Conservation (phyloP, 257 asterid genomes). For the Henckelia pumila region DNA sequence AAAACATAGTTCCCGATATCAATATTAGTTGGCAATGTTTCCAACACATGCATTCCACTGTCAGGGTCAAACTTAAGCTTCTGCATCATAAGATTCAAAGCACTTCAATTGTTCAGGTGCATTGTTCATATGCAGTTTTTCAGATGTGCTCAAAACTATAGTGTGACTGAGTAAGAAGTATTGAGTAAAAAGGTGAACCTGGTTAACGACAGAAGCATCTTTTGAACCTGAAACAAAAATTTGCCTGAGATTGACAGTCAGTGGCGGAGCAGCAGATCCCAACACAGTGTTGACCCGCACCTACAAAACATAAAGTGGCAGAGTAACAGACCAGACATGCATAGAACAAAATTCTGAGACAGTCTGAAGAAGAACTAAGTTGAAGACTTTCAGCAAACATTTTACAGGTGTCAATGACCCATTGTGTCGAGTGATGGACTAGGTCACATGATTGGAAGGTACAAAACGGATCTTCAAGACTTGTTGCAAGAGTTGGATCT, state of each 20-base stretch:
- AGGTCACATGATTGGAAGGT: conserved; percentile 13
- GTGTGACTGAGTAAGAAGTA: conserved; percentile 20
- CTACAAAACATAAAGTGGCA: conserved; percentile 34
- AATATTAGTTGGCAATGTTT: conserved; percentile 54
- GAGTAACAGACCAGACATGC: conserved; percentile 20
- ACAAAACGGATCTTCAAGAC: too few relatives aligned
- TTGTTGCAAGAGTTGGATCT: too few relatives aligned
- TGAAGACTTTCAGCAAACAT: conserved; percentile 19
- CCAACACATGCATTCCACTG: conserved; percentile 63
- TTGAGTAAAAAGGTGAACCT: conserved; percentile 51
- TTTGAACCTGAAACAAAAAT: conserved; percentile 69
- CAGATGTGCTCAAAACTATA: conserved; percentile 4
- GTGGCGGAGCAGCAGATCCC: conserved; percentile 76
- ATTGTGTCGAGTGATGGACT: conserved; percentile 5
- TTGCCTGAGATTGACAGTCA: conserved; percentile 85
- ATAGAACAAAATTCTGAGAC: conserved; percentile 7
- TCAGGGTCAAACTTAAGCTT: conserved; percentile 67
- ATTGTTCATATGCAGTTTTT: conserved; percentile 4
- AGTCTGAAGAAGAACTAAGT: conserved; percentile 3
- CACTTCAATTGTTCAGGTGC: conserved; percentile 10
- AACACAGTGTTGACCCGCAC: conserved; percentile 74
- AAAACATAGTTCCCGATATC: conserved; percentile 75
- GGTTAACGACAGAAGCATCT: conserved; percentile 77
- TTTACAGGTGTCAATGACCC: conserved; percentile 7
- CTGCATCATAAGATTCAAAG: conserved; percentile 46